phyloP scores from a whole-genome alignment of 805 yeast species.

The Candida chilensis region DNA sequence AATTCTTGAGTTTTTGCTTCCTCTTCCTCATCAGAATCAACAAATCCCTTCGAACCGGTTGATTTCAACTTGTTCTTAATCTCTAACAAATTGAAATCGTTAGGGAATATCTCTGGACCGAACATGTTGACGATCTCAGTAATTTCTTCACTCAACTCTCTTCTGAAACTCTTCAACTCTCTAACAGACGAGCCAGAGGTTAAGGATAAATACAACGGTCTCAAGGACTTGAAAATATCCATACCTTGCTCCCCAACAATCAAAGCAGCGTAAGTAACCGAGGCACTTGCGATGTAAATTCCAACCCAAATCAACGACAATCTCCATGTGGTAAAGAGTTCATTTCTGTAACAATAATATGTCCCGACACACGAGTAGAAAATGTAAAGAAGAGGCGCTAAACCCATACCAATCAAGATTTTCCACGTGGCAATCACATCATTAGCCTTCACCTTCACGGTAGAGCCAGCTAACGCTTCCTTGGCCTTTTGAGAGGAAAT shows the following conservation, averaged over 20 bases:
- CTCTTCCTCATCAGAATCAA: constrained; percentile 39
- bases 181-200: constrained; percentile 46
- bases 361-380: constrained; percentile 65
- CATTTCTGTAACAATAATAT: constrained; percentile 14
- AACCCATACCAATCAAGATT: constrained; percentile 76
- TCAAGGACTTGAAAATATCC: constrained; percentile 75
- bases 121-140: constrained; percentile 71
- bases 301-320: constrained; percentile 28
- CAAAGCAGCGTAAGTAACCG: constrained; percentile 83
- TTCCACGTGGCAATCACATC: constrained; percentile 99
- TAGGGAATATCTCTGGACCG: constrained; percentile 79
- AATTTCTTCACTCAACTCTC: constrained; percentile 58
- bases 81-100: constrained; percentile 59
- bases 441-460: constrained; percentile 84
- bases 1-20: constrained; percentile 38
- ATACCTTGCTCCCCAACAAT: constrained; percentile 89
- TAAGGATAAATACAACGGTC: constrained; percentile 68
- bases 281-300: constrained; percentile 56
- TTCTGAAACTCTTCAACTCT: constrained; percentile 54
- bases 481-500: constrained; percentile 68
- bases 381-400: constrained; percentile 81
- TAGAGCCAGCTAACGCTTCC: constrained; percentile 75
- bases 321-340: constrained; percentile 10
- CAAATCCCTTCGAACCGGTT: constrained; percentile 14
- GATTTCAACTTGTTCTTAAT: constrained; percentile 27